Evolutionary conservation across 306 rosid genomes (phyloP).

Genomic region (Oemleria cerasiformis): DNA sequence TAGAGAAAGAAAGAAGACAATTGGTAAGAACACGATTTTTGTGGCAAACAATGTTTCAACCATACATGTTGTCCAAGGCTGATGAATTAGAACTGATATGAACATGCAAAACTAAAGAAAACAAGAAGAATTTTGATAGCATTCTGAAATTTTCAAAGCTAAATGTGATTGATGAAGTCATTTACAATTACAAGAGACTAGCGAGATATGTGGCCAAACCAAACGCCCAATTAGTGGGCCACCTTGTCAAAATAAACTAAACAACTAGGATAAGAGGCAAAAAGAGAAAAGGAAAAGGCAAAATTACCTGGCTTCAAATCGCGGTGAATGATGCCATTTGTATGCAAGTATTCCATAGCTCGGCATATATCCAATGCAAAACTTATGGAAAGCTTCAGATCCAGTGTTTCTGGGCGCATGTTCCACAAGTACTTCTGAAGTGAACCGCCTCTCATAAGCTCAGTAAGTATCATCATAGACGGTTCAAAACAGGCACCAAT

Average conservation of each 20-base stretch:
- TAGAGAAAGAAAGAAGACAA: conserved; percentile 14
- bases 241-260: not conserved
- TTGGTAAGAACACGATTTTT: not conserved
- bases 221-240: not conserved
- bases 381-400: conserved; percentile 33
- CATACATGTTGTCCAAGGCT: not conserved
- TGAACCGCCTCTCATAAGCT: conserved; percentile 53
- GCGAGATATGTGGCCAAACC: not conserved
- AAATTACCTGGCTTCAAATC: conserved; percentile 51
- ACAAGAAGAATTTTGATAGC: not conserved
- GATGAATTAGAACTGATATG: not conserved
- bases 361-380: conserved; percentile 45
- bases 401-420: conserved; percentile 30
- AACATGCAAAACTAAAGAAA: not conserved
- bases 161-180: not conserved
- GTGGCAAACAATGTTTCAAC: not conserved
- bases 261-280: not conserved
- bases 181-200: not conserved
- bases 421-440: conserved; percentile 38
- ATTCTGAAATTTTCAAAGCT: not conserved
- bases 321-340: conserved; percentile 51
- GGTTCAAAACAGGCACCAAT: conserved; percentile 56
- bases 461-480: conserved; percentile 44
- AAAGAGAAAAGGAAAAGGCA: not conserved
- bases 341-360: conserved; percentile 49